Base-by-base conservation (phyloP, 768 basidiomycete genomes). In the Termitomyces bulborhizus region DNA sequence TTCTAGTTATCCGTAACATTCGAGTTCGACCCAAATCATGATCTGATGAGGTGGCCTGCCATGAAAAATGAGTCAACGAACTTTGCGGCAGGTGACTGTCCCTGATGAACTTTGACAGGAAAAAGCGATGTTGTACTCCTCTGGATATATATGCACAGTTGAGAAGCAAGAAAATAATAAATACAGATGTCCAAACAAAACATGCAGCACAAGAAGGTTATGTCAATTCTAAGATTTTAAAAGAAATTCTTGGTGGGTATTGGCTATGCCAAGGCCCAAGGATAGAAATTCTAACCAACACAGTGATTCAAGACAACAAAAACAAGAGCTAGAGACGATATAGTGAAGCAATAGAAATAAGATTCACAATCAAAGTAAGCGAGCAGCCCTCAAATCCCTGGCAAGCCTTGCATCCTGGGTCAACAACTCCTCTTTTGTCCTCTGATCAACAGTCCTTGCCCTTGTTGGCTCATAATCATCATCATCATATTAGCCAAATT, bases 11-110 rank as follows among this genome's bases (percentile, higher is more conserved):
- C 96, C 96, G 66, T 99, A 99, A 51, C 96, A 86, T 62, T 97
- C 93, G 24, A 98, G 77, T 41, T 94, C 96, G 51, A 98, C 93
- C 96, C 96, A 99, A 1, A 88, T 76, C 90, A 98, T 98, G 66
- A 98, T 97, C 70, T 98, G 96, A 69, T 98, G 94, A 47, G 94
- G 91, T n/a, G 91, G 91, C 91, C 86, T 85, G 57, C 55, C 46
- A 41, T 42, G 6, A 29, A n/a, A 34, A 53, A 51, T 18, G 6
- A 66, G 40, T 70, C 46, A 47, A 31, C 43, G 16, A 58, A 32
- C 29, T 53, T n/a, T 43, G 16, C 24, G 42, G 51, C 27, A 36
- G 37, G 51, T 57, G 44, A 55, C 31, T 41, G n/a, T 50, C n/a
- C n/a, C n/a, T n/a, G n/a, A n/a, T 29, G 29, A 29, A 29, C 29